These are phyloP conservation scores for Nissolia schottii DNA, from an alignment of 306 rosid species.

Conservation along the genomic window DNA sequence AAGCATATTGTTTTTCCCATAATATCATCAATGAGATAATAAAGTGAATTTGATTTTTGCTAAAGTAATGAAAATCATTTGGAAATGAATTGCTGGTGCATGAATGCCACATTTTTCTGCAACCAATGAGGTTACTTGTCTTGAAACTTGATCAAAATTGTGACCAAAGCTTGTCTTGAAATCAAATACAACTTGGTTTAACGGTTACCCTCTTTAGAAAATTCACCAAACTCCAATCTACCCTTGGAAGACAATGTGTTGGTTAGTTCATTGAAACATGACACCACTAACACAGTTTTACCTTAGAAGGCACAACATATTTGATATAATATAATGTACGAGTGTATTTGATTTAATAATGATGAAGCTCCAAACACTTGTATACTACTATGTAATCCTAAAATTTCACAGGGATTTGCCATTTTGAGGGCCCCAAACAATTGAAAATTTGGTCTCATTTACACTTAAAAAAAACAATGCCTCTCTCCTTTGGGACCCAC, in stretches of 20 bases:
- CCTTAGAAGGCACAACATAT: conserved; percentile 36
- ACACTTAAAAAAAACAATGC: background rate
- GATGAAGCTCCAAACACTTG: background rate
- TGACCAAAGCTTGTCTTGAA: conserved; percentile 2
- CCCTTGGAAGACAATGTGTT: background rate
- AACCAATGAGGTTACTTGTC: conserved; percentile 5
- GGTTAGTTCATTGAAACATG: conserved; percentile 7
- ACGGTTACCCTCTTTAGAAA: conserved; percentile 8
- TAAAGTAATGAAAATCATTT: background rate
- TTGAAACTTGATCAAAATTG: conserved; percentile 19
- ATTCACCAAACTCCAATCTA: conserved; percentile 23
- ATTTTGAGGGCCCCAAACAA: background rate
- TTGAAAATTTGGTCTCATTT: background rate
- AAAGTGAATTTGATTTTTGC: background rate
- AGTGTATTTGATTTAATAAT: background rate
- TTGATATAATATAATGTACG: background rate
- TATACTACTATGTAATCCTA: background rate
- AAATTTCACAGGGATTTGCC: background rate
- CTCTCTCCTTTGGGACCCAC: conserved; percentile 14
- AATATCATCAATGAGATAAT: background rate
- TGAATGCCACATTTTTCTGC: background rate
- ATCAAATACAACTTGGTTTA: conserved; percentile 7
- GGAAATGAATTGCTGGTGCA: background rate
- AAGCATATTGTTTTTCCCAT: background rate
- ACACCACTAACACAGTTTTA: conserved; percentile 25